Evolutionary conservation across 192 early-diverging fungal species (phyloP).

Genomic region (Physocladia obscura): DNA sequence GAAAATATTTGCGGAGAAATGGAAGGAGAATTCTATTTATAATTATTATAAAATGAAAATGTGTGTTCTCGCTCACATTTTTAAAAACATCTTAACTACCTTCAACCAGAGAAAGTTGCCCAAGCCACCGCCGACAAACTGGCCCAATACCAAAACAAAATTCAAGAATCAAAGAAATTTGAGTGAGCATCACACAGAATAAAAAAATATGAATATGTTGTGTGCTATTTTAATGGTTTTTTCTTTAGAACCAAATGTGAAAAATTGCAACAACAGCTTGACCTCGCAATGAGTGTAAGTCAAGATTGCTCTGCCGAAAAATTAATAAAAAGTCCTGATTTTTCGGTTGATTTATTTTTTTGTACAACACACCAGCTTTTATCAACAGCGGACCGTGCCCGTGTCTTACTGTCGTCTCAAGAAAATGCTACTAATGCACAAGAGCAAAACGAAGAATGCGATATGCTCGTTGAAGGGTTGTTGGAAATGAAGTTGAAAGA

Average conservation of each 20-base stretch:
- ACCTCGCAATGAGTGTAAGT: not conserved
- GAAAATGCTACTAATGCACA: too few species aligned
- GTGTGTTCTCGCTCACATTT: too few species aligned
- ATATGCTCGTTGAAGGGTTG: not conserved
- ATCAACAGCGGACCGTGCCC: too few species aligned
- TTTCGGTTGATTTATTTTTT: not conserved
- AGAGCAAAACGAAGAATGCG: not conserved
- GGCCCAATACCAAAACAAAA: not conserved
- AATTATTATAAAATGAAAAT: too few species aligned
- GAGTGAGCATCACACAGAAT: not conserved
- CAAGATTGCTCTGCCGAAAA: not conserved
- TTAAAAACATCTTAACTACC: too few species aligned
- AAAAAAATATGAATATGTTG: not conserved
- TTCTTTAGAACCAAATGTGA: not conserved
- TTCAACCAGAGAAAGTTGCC: conserved; percentile 15
- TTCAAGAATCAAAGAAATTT: not conserved
- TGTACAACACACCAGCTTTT: too few species aligned
- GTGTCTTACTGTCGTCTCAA: too few species aligned
- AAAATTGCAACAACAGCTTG: not conserved
- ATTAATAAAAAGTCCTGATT: not conserved
- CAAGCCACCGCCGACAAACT: conserved; percentile 8
- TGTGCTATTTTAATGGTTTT: not conserved
- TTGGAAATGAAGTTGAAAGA: not conserved
- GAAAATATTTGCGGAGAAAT: too few species aligned
- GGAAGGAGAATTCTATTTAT: too few species aligned